Evolutionary conservation across 192 early-diverging fungal species (phyloP), one percentile per base, ranked within the genome.

Genomic region (Chytriomyces sp.): DNA sequence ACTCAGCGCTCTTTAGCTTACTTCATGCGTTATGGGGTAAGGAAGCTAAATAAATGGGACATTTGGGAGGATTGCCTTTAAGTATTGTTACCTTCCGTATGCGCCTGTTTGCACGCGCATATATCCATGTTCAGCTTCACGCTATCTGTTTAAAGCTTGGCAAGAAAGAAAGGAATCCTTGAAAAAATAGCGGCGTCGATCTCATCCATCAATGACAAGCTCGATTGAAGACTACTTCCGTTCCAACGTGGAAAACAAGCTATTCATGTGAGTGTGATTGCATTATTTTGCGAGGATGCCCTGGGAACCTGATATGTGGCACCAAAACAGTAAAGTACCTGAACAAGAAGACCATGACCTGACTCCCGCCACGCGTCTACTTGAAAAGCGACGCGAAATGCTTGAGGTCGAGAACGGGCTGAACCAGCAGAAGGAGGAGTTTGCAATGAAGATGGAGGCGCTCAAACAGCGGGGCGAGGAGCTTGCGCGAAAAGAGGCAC

Each of bases 331-430:
- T 26, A 85, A 85, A 75, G 77, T 84, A 10, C 85, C 85, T 31
- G 79, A 84, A 34, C 85, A 86, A 63, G 81, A 86, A 61, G 83
- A 84, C 68, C 81, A 88, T 77, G 86, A 88, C 70, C 75, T 88
- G 34, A 89, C 87, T 30, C 84, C 86, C 3, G 87, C 84, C 10
- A 88, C 86, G 1, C 72, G 81, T 31, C 78, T 89, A 0, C 76
- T 89, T 17, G 87, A 89, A 65, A 82, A 85, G 54, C 76, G 87
- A 25, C 67, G 87, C 40, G 87, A 89, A 75, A 89, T 88, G 82
- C 82, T 88, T 26, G 87, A 89, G 60, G 84, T 89, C 44, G 87
- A 89, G 72, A 83, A 80, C 52, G 87, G 87, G 2, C 76, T 89
- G 10, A 67, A 67, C 53, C 76, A 80, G 41, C 86, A 89, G 66